A percentile compares a stretch with the other conserved stretches of the same genome.
Evolutionary conservation across 2,329 filamentous ascomycete species (phyloP).

Genomic region (Botryosphaeria dothidea): DNA sequence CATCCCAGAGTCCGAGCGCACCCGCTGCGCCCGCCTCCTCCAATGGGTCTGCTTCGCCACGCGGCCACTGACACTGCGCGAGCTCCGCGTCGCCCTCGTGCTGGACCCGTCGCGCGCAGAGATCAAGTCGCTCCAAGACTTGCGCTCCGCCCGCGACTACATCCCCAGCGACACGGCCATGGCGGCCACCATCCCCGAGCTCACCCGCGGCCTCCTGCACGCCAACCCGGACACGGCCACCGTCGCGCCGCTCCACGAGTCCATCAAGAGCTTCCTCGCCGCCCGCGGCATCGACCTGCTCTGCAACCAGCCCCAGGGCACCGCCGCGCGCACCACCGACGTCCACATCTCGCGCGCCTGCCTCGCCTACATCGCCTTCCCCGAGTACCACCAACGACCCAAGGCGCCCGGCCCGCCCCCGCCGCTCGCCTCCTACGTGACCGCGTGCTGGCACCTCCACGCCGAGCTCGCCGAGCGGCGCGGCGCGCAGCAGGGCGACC

Average conservation of each 20-base stretch:
- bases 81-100: background rate
- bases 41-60: constrained; percentile 5
- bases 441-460: background rate
- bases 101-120: background rate
- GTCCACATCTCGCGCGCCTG: background rate
- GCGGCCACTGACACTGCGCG: background rate
- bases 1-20: background rate
- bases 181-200: background rate
- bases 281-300: background rate
- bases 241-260: background rate
- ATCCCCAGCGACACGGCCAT: background rate
- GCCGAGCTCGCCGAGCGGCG: background rate
- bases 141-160: background rate
- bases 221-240: background rate
- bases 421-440: background rate
- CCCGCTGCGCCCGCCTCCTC: background rate
- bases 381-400: background rate
- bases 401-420: background rate
- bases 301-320: too few relatives aligned
- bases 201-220: background rate
- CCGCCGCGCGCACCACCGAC: background rate
- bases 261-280: background rate
- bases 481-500: background rate
- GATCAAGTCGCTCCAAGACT: background rate
- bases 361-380: background rate